phyloP scores from a whole-genome alignment of 208 protist genomes.

The Endotrypanum monterogeii region DNA sequence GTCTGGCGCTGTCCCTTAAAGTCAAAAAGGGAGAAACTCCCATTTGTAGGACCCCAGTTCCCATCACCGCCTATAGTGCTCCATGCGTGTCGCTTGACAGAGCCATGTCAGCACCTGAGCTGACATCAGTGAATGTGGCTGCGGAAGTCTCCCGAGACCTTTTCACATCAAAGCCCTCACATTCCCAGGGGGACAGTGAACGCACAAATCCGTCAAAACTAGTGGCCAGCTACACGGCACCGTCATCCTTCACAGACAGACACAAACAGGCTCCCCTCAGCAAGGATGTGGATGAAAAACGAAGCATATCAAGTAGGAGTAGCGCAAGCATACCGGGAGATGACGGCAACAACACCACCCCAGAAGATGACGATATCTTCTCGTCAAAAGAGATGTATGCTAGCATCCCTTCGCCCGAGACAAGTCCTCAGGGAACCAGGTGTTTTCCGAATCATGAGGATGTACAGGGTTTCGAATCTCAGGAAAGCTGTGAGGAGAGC shows the following conservation, averaged over 20 bases:
- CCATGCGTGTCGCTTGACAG: background rate
- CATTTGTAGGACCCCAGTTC: background rate
- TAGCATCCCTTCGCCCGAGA: too few relatives aligned
- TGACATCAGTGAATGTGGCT: too few relatives aligned
- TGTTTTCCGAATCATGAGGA: too few relatives aligned
- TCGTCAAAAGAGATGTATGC: slow-evolving; percentile 15
- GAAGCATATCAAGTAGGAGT: background rate
- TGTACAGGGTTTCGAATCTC: too few relatives aligned
- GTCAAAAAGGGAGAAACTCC: slow-evolving; percentile 16
- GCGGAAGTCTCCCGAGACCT: too few relatives aligned
- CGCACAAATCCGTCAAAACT: background rate
- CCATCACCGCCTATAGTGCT: background rate
- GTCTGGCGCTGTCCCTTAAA: slow-evolving; percentile 62
- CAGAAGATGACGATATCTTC: slow-evolving; percentile 4
- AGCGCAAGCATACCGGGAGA: background rate
- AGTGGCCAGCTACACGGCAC: background rate
- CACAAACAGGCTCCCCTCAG: slow-evolving; percentile 12
- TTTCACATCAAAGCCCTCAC: background rate
- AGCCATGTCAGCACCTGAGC: background rate
- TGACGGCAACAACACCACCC: background rate
- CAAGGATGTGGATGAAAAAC: background rate
- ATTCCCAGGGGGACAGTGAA: background rate
- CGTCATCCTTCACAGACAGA: background rate
- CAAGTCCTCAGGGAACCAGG: too few relatives aligned
- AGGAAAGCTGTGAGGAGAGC: too few relatives aligned